Evolutionary conservation across 2,329 filamentous ascomycete species (phyloP), one percentile per base, ranked within the genome.

Genomic region (Aspergillus sergii): DNA sequence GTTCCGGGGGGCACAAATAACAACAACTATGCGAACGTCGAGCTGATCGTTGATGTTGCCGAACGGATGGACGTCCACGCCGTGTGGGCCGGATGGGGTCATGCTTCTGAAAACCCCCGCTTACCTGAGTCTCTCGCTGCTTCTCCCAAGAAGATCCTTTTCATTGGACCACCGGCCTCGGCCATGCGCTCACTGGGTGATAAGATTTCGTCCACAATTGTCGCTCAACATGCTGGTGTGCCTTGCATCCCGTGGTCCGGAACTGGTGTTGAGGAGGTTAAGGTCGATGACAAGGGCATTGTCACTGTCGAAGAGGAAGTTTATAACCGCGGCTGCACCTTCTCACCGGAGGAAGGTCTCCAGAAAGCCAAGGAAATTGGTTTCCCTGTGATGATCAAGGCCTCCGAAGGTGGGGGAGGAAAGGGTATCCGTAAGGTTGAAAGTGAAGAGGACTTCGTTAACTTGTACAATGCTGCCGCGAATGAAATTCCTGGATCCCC

Each of bases 221-320:
- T 99, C 68, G 95, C 95, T 76, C 95, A 99, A 81, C 95, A 99
- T 81, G 95, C 95, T 58, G 84, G 90, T 51, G 96, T 99, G 54
- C 95, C 95, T 50, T 99, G 95, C 77, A 99, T 99, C 76, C 95
- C 95, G n/a, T 99, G 95, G 95, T 99, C 95, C 55, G 95, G 95
- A 79, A 93, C 93, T 32, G 95, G 95, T 63, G 93, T 99, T 28
- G 87, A 92, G 68, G 80, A 91, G 61, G 95, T 99, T 67, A 81
- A 85, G 62, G 83, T 97, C 56, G 94, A 96, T 77, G 82, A 88
- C 5, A 77, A 92, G 11, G 94, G 92, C 68, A 95, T 99, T 68
- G 96, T 99, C 63, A 98, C 95, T 0, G 95, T 99, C 64, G 85
- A 88, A 46, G 93, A 97, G 59, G 83, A 93, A 7, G 76, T 96